These are phyloP conservation scores for Incumbomyces lentus DNA, from an alignment of 2,329 filamentous ascomycete genomes.

Conservation along the genomic window DNA sequence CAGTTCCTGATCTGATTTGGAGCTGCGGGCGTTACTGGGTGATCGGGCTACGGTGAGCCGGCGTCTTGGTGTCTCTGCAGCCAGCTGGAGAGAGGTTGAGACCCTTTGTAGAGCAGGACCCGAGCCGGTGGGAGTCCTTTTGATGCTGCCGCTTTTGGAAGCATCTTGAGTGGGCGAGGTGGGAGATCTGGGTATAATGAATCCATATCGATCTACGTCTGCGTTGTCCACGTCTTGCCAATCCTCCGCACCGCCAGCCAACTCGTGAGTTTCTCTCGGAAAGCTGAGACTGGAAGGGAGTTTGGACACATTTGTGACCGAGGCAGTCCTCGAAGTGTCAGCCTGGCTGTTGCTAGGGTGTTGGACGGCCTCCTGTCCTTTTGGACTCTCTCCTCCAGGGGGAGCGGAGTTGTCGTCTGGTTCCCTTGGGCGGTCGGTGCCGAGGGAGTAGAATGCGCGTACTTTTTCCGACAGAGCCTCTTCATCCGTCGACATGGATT, in stretches of 20 bases:
- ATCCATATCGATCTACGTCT: constrained; percentile 56
- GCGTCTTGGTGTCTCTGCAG: constrained; percentile 45
- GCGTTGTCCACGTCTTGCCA: constrained; percentile 51
- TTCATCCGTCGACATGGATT: constrained; percentile 53
- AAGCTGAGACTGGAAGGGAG: constrained; percentile 8
- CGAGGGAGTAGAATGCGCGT: constrained; percentile 53
- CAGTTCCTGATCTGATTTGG: constrained; percentile 27
- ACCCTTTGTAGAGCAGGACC: constrained; percentile 45
- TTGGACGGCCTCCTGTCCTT: constrained; percentile 28
- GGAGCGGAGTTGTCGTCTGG: constrained; percentile 25
- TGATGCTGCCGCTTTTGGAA: background rate
- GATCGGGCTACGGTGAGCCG: constrained; percentile 42
- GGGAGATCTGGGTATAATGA: constrained; percentile 39
- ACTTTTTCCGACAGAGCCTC: constrained; percentile 53
- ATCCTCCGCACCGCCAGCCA: constrained; percentile 54
- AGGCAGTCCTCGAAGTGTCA: constrained; percentile 22
- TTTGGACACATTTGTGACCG: constrained; percentile 19
- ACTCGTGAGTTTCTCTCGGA: constrained; percentile 43
- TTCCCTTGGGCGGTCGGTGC: constrained; percentile 44
- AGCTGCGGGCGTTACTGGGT: constrained; percentile 37
- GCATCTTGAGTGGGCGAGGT: constrained; percentile 19
- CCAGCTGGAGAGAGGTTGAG: constrained; percentile 48
- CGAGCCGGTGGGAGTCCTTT: constrained; percentile 21
- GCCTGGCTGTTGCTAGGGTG: constrained; percentile 23
- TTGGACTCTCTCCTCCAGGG: constrained; percentile 28